Evolutionary conservation across 1,284 basidiomycete species (phyloP).

Genomic region (Sanguinoderma infundibulare): DNA sequence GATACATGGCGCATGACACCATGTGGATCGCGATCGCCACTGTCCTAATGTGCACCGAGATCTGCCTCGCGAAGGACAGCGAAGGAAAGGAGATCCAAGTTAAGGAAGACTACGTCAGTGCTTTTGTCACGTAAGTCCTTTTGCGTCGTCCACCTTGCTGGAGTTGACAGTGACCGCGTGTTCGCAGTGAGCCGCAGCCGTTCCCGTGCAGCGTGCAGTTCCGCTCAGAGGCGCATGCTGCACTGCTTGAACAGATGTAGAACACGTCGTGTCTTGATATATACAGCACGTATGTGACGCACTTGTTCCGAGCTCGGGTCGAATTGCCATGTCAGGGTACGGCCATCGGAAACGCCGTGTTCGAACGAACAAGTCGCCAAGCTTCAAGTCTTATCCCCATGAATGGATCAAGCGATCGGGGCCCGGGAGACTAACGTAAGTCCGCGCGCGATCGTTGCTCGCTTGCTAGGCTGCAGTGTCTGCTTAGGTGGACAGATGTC

Average conservation of each 20-base stretch:
- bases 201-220: constrained; percentile 17
- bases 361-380: too few species aligned
- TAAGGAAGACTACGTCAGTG: constrained; percentile 9
- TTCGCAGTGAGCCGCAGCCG: constrained; percentile 22
- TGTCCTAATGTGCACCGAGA: constrained; percentile 30
- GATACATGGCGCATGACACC: constrained; percentile 29
- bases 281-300: too few species aligned
- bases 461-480: too few species aligned
- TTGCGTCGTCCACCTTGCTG: too few species aligned
- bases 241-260: neutral
- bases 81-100: constrained; percentile 15
- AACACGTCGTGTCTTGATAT: neutral
- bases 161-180: constrained; percentile 14
- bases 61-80: constrained; percentile 22
- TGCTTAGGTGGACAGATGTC: too few species aligned
- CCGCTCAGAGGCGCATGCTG: constrained; percentile 15
- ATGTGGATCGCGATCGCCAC: constrained; percentile 29
- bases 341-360: too few species aligned
- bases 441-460: too few species aligned
- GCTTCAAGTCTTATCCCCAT: too few species aligned
- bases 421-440: too few species aligned
- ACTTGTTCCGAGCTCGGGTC: too few species aligned
- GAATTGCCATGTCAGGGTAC: too few species aligned
- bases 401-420: too few species aligned
- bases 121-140: constrained; percentile 17